Evolutionary conservation across 805 yeast species (phyloP), one percentile per base, ranked within the genome.

Genomic region (Torulaspora gathmanii): DNA sequence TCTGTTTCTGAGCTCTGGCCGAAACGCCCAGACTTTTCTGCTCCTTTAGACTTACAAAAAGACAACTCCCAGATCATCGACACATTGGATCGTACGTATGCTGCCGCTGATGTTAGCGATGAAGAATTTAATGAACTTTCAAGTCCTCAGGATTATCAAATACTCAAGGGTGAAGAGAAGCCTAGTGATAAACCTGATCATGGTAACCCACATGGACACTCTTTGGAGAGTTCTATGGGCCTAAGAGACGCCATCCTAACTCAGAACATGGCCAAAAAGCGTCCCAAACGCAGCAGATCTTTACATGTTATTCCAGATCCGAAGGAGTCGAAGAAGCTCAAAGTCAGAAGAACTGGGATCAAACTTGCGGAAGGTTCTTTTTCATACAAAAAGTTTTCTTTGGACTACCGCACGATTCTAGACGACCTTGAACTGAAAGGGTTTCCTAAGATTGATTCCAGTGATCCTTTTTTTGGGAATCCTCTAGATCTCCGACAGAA

Each of bases 381-480:
- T 27, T 9, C 15, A 10, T 56, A 48, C 25, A 48, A 64, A 22
- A 38, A 27, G 2, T 46, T 56, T 5, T 51, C 56, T 9, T 41
- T 73, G 0, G 29, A 45, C 1, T 53, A 47, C 26, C 30, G 35
- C 3, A 73, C 70, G 37, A 70, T 80, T 13, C 57, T 70, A 4
- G 59, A 65, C 19, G 75, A 82, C 11, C 67, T 85, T 25, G 79
- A 74, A 26, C 61, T 61, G 0, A 51, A 59, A 20, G 82, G 80
- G 0, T 53, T 73, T 11, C 72, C 84, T 2, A 71, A 74, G 50
- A 63, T 78, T 11, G 73, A 79, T 11, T 82, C 83, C 57, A 46
- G 54, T 1, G 83, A 78, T 50, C 95, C 96, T 0, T 79, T 66
- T 52, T 90, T 79, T 53, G 74, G 80, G 22, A 71, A 74, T 12